phyloP scores from a whole-genome alignment of 495 filamentous ascomycete genomes.

The Cladorrhinum samala region DNA sequence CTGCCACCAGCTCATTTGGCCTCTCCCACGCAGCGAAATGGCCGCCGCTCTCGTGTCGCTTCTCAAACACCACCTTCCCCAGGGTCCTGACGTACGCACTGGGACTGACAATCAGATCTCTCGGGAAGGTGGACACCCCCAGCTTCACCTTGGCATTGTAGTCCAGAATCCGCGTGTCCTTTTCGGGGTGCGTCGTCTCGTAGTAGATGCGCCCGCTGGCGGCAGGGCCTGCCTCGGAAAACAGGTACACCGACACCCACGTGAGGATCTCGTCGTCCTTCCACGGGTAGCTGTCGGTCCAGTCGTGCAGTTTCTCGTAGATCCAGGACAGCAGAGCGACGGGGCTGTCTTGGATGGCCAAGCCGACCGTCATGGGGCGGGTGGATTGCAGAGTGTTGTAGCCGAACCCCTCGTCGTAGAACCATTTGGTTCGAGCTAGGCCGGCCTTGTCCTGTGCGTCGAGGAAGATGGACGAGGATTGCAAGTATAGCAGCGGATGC shows the following conservation, averaged over 20 bases:
- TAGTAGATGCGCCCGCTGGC: slow-evolving; percentile 57
- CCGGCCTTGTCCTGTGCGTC: slow-evolving; percentile 35
- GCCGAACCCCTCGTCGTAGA: slow-evolving; percentile 45
- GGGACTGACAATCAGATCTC: slow-evolving; percentile 48
- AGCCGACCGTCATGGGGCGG: slow-evolving; percentile 58
- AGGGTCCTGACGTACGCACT: slow-evolving; percentile 43
- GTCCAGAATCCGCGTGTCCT: slow-evolving; percentile 6
- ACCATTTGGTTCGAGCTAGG: slow-evolving; percentile 45
- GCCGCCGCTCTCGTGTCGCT: slow-evolving; percentile 47
- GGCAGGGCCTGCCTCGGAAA: slow-evolving; percentile 50
- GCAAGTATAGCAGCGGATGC: slow-evolving; percentile 38
- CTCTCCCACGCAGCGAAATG: slow-evolving; percentile 60
- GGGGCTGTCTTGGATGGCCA: slow-evolving; percentile 53
- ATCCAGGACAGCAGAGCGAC: slow-evolving; percentile 61
- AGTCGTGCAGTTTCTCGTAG: slow-evolving; percentile 63
- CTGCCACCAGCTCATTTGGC: slow-evolving; percentile 47
- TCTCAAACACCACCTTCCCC: slow-evolving; percentile 51
- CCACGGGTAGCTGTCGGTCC: slow-evolving; percentile 63
- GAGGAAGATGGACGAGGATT: slow-evolving; percentile 35
- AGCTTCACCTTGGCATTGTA: slow-evolving; percentile 41
- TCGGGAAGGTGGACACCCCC: slow-evolving; percentile 47
- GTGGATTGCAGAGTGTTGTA: slow-evolving; percentile 53
- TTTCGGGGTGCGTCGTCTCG: slow-evolving; percentile 26
- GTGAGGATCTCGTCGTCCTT: slow-evolving; percentile 61
- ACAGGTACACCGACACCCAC: slow-evolving; percentile 59